phyloP scores from a whole-genome alignment of 106 monocot species.

The Acanthochlamys bracteata region DNA sequence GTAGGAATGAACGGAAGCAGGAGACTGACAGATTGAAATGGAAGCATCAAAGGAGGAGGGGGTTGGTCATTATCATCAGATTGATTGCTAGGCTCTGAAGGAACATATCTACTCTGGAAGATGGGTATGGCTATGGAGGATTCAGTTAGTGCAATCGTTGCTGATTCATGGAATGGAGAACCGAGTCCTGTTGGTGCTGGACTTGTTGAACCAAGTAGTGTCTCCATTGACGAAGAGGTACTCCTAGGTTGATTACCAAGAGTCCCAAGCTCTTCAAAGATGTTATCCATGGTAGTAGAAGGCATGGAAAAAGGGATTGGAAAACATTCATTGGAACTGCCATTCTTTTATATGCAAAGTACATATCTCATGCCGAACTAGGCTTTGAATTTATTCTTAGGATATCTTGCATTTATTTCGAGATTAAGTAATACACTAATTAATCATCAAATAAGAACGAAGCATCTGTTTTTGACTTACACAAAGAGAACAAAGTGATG shows the following conservation, averaged over 20 bases:
- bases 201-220: not conserved
- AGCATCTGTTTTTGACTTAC: too few relatives aligned
- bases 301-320: too few relatives aligned
- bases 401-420: too few relatives aligned
- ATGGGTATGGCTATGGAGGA: not conserved
- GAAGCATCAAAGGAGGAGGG: not conserved
- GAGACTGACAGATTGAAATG: not conserved
- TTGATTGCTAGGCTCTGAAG: not conserved
- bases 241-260: not conserved
- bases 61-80: conserved; percentile 1
- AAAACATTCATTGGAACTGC: too few relatives aligned
- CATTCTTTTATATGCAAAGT: too few relatives aligned
- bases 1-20: not conserved
- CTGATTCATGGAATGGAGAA: not conserved
- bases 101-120: not conserved
- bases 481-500: too few relatives aligned
- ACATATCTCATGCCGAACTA: too few relatives aligned
- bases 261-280: not conserved
- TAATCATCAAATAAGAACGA: too few relatives aligned
- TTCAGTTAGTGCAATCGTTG: not conserved
- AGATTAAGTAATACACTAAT: too few relatives aligned
- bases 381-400: too few relatives aligned
- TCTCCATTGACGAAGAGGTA: not conserved
- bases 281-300: conserved; percentile 5
- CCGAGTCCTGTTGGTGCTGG: not conserved